Evolutionary conservation across 169 alveolate species (phyloP), one percentile per base, ranked within the genome.

Genomic region (Cyclospora cayetanensis): DNA sequence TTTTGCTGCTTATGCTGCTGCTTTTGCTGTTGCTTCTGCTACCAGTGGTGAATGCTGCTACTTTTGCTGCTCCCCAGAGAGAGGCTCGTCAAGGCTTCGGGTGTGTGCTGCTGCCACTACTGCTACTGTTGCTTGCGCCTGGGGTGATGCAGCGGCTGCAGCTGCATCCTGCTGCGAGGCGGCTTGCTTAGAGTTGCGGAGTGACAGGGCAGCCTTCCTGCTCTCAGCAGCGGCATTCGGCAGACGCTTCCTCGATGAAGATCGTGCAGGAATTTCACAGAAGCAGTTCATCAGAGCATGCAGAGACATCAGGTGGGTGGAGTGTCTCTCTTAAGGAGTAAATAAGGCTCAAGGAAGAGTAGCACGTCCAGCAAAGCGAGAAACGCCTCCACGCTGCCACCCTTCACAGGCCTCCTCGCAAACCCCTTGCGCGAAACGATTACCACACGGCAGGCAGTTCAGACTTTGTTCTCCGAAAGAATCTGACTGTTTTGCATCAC

Each of bases 131-230:
- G 60, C 39, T 39, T 53, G 34, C 20, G 34, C 41, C 4, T 31
- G 9, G 7, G 83, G 9, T 20, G 50, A 27, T 70, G 53, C 83
- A 74, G 85, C 41, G 1, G 95, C 90, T 25, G 98, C 98, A 18
- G 91, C 94, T 34, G 94, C 77, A 27, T 94, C 92, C 27, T 95
- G 97, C 92, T 65, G 95, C 60, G 94, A 93, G 22, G 98, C 98
- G 20, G 94, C 97, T 29, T 86, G 94, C 37, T 94, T 91, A 68
- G 94, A 92, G 70, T 41, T 41, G 63, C 27, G 39, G 5, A 9
- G 15, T 11, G 85, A 74, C 22, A 41, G 25, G 41, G 85, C 85
- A 5, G 63, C 65, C 50, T 18, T 41, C 5, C 63, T 74, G 60
- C 85, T 95, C 0, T 83, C 93, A 52, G 92, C 95, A 20, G 93